phyloP scores from a whole-genome alignment of 1,284 basidiomycete species.

The Boletus austroedulis region DNA sequence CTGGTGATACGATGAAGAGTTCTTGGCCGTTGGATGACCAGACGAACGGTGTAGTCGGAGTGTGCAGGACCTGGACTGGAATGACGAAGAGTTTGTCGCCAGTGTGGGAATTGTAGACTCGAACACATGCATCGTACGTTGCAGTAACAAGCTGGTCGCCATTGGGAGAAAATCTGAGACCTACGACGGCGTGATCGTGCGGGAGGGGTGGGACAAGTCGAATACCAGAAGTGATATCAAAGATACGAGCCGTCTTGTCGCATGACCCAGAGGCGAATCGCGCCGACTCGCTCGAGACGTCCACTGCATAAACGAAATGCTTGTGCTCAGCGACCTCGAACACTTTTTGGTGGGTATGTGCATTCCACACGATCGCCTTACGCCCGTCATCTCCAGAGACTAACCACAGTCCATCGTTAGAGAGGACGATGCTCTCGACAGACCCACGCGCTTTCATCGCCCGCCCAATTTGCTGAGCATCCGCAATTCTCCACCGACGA shows the following conservation, averaged over 20 bases:
- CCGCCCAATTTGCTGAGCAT: neutral
- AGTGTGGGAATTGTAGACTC: neutral
- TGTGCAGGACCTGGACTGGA: neutral
- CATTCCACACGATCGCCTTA: slow-evolving; percentile 5
- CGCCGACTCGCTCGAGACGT: too few species aligned
- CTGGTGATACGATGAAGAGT: neutral
- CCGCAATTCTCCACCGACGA: neutral
- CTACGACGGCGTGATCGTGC: slow-evolving; percentile 1
- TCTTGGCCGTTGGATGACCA: neutral
- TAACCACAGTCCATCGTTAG: slow-evolving; percentile 2
- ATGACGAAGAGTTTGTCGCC: neutral
- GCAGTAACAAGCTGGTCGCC: neutral
- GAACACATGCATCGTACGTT: neutral
- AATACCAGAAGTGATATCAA: neutral
- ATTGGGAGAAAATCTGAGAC: neutral
- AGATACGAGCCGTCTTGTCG: neutral
- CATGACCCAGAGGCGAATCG: too few species aligned
- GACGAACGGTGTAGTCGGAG: neutral
- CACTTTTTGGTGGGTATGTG: neutral
- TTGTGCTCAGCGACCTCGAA: neutral
- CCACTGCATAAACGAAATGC: neutral
- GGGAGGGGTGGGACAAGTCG: neutral
- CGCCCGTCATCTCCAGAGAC: slow-evolving; percentile 1
- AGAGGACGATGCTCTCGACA: neutral
- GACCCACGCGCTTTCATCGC: neutral